Percentiles rank a stretch among this genome's conserved stretches.
phyloP scores from a whole-genome alignment of 2,329 filamentous ascomycete genomes.

The Beauveria bassiana region DNA sequence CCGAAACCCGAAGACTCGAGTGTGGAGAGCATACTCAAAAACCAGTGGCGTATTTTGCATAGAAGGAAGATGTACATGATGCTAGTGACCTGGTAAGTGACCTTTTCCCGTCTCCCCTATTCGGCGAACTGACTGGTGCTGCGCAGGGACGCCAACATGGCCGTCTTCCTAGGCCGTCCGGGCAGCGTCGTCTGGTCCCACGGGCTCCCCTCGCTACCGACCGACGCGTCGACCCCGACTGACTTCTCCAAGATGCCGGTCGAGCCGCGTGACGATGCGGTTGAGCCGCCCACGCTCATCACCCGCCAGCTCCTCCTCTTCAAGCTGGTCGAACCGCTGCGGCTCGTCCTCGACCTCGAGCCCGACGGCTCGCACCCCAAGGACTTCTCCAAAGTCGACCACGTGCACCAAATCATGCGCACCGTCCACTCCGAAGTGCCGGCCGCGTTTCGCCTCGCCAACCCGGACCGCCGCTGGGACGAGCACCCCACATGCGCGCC shows the following conservation, averaged over 20 bases:
- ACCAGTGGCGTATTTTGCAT: constrained; percentile 50
- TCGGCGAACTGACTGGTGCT: not conserved
- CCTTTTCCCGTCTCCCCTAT: not conserved
- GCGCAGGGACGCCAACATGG: constrained; percentile 46
- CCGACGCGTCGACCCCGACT: constrained; percentile 44
- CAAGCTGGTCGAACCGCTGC: constrained; percentile 39
- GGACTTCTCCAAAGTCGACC: constrained; percentile 46
- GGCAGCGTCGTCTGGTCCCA: constrained; percentile 45
- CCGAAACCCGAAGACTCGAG: constrained; percentile 39
- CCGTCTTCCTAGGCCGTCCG: constrained; percentile 46
- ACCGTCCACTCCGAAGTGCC: constrained; percentile 42
- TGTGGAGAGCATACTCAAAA: constrained; percentile 43
- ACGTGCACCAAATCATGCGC: constrained; percentile 43
- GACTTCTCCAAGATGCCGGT: constrained; percentile 41
- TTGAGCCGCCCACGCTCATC: constrained; percentile 48
- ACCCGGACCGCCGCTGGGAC: constrained; percentile 52
- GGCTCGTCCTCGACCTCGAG: constrained; percentile 48
- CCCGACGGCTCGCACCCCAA: constrained; percentile 47
- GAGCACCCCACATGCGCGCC: constrained; percentile 36
- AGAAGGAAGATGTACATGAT: constrained; percentile 49
- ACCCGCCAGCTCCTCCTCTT: constrained; percentile 46
- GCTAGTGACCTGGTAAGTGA: constrained; percentile 33
- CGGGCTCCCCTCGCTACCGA: constrained; percentile 39
- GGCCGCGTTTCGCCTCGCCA: constrained; percentile 43
- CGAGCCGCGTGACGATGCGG: constrained; percentile 34